Conservation (phyloP, 73 alveolate species). For the Paramecium sexaurelia region DNA sequence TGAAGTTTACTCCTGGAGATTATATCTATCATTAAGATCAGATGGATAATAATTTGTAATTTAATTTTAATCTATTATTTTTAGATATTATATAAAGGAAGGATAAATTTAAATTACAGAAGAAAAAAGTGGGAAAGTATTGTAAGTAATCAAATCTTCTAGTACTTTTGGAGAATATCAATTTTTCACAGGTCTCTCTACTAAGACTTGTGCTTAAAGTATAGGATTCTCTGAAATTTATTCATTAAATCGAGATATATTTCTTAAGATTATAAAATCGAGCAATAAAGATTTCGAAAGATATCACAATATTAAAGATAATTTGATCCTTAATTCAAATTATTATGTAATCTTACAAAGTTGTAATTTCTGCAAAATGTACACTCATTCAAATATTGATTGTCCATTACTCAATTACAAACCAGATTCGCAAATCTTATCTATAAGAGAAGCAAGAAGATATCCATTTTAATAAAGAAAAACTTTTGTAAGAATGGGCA, state of each 20-base stretch:
- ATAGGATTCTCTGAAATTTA: slow-evolving; percentile 46
- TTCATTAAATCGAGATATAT: slow-evolving; percentile 29
- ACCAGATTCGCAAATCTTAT: neutral
- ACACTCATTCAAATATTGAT: neutral
- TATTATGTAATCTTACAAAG: neutral
- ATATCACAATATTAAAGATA: slow-evolving; percentile 34
- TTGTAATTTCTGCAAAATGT: neutral
- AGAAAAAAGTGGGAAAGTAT: slow-evolving; percentile 15
- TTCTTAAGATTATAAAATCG: neutral
- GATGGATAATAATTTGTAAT: neutral
- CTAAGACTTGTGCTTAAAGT: slow-evolving; percentile 48
- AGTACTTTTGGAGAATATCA: slow-evolving; percentile 42
- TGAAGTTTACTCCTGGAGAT: slow-evolving; percentile 42
- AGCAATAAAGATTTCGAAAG: slow-evolving; percentile 55
- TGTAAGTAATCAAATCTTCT: neutral
- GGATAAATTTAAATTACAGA: slow-evolving; percentile 7
- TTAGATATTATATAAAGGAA: neutral
- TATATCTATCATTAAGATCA: neutral
- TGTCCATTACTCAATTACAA: slow-evolving; percentile 2
- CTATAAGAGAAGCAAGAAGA: neutral
- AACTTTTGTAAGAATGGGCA: neutral
- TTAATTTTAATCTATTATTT: neutral
- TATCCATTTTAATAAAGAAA: neutral
- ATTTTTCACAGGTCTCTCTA: slow-evolving; percentile 45
- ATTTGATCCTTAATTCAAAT: neutral